These are phyloP conservation scores for Kazachstania bromeliacearum DNA, from an alignment of 805 yeast genomes.

Conservation along the genomic window DNA sequence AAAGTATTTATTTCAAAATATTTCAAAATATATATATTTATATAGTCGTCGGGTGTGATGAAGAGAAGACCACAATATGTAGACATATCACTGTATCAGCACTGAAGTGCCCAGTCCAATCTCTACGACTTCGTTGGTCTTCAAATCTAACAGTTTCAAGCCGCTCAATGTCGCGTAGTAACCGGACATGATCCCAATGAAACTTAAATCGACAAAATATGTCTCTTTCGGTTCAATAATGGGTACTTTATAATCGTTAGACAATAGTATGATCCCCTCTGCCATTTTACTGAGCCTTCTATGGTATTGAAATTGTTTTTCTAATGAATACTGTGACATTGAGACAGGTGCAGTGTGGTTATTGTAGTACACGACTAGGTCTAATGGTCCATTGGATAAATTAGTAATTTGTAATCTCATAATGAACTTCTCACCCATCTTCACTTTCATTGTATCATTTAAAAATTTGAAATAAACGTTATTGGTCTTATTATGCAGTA, in stretches of 20 bases:
- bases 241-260: slow-evolving; percentile 28
- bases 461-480: slow-evolving; percentile 23
- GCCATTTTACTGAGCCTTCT: slow-evolving; percentile 17
- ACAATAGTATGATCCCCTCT: slow-evolving; percentile 25
- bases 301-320: slow-evolving; percentile 19
- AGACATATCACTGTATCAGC: slow-evolving; percentile 13
- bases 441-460: slow-evolving; percentile 12
- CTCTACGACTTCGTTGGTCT: slow-evolving; percentile 23
- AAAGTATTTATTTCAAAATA: background rate
- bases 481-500: background rate
- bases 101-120: slow-evolving; percentile 23
- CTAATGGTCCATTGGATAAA: slow-evolving; percentile 17
- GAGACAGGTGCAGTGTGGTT: slow-evolving; percentile 13
- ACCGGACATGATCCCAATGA: slow-evolving; percentile 25
- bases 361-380: slow-evolving; percentile 23
- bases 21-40: background rate
- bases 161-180: slow-evolving; percentile 25
- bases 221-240: slow-evolving; percentile 22
- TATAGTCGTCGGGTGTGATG: background rate
- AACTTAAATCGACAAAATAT: slow-evolving; percentile 20
- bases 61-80: background rate
- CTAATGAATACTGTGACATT: slow-evolving; percentile 8
- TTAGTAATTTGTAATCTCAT: slow-evolving; percentile 24
- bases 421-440: slow-evolving; percentile 20
- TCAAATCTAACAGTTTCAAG: slow-evolving; percentile 25